A percentile compares a stretch with the other conserved stretches of the same genome.
Conservation (phyloP, 2,329 filamentous ascomycete genomes). For the Xylaria sp. region DNA sequence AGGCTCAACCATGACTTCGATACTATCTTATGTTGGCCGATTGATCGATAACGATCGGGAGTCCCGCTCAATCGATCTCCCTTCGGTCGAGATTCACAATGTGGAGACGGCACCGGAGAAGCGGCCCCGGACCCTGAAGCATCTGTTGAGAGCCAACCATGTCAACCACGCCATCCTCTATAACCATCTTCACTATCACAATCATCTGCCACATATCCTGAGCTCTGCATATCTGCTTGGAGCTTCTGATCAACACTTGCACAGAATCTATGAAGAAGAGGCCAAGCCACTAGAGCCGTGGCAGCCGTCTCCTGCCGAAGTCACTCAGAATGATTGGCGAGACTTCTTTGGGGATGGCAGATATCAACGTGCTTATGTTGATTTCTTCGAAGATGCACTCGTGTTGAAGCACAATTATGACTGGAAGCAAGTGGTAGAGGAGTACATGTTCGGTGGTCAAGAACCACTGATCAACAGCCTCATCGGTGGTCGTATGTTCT, state of each 20-base stretch:
- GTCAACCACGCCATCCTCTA: slow-evolving; percentile 81
- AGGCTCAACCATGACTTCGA: slow-evolving; percentile 31
- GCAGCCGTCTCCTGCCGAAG: slow-evolving; percentile 77
- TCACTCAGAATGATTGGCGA: slow-evolving; percentile 78
- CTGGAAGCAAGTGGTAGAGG: slow-evolving; percentile 70
- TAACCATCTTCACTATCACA: slow-evolving; percentile 68
- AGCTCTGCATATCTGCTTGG: slow-evolving; percentile 82
- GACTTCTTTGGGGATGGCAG: slow-evolving; percentile 72
- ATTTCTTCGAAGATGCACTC: slow-evolving; percentile 92
- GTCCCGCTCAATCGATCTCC: slow-evolving; percentile 47
- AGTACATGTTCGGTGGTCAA: slow-evolving; percentile 70
- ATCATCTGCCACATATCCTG: slow-evolving; percentile 77
- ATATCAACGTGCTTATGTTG: slow-evolving; percentile 86
- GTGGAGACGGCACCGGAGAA: slow-evolving; percentile 78
- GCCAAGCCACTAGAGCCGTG: slow-evolving; percentile 69
- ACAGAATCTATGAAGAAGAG: slow-evolving; percentile 75
- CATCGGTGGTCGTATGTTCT: slow-evolving; percentile 65
- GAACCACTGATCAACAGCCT: slow-evolving; percentile 77
- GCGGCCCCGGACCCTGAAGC: slow-evolving; percentile 76
- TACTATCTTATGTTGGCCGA: slow-evolving; percentile 40
- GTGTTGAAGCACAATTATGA: slow-evolving; percentile 69
- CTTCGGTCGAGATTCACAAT: slow-evolving; percentile 67
- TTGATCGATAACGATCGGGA: slow-evolving; percentile 31
- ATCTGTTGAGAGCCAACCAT: slow-evolving; percentile 87
- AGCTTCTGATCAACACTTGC: slow-evolving; percentile 65